Percentiles rank a stretch among this genome's conserved stretches.
phyloP scores from a whole-genome alignment of 108 stramenopile species.

The Nitzschia palea region DNA sequence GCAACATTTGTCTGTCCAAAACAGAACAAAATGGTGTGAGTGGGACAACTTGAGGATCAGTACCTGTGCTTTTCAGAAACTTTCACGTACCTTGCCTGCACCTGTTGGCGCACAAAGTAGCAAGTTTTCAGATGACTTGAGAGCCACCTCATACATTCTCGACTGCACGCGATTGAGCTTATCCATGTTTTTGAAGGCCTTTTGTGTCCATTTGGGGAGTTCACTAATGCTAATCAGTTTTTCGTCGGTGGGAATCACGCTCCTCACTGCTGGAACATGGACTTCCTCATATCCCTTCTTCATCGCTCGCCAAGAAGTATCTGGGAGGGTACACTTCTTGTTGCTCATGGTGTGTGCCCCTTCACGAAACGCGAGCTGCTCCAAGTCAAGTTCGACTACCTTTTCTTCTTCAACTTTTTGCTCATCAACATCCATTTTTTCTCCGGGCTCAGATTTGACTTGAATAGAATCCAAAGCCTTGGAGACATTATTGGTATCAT shows the following conservation, averaged over 20 bases:
- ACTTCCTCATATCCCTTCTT: constrained; percentile 99
- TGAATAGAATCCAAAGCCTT: constrained; percentile 70
- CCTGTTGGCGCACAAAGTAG: constrained; percentile 99
- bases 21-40: not conserved
- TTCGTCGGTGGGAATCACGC: constrained; percentile 78
- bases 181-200: constrained; percentile 92
- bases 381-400: constrained; percentile 83
- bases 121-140: constrained; percentile 89
- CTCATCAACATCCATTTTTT: constrained; percentile 42
- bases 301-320: constrained; percentile 91
- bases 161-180: constrained; percentile 98
- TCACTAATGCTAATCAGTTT: constrained; percentile 78
- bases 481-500: constrained; percentile 49
- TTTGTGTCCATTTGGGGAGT: constrained; percentile 95
- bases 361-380: constrained; percentile 86
- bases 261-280: constrained; percentile 94
- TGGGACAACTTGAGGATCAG: not conserved
- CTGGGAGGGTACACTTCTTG: constrained; percentile 89
- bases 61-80: not conserved
- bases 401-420: constrained; percentile 28
- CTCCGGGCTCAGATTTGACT: constrained; percentile 33
- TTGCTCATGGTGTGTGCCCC: constrained; percentile 95
- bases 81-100: constrained; percentile 78
- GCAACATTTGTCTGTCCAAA: constrained; percentile 78
- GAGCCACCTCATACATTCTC: constrained; percentile 88